Evolutionary conservation across 805 yeast genomes (phyloP), one percentile per base, ranked within the genome.

Genomic region (Pichia rugopelliculosa): DNA sequence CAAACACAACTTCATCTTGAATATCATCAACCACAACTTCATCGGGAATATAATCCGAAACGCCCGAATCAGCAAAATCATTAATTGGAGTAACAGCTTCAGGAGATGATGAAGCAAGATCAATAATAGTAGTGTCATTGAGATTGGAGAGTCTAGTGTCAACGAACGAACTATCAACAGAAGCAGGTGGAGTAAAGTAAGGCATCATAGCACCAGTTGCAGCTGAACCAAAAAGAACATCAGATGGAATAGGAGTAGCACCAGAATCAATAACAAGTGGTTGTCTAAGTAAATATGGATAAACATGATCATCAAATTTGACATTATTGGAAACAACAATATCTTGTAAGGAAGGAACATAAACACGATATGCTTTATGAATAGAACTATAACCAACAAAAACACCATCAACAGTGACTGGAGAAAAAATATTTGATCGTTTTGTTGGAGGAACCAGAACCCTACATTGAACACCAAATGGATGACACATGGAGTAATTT

Each of bases 251-350:
- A 20, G 17, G 12, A 22, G 24, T 15, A 9, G 26, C 22, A 21
- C 25, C 18, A 12, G 25, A 37, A 10, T 10, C 27, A 26, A 13
- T 26, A 3, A 26, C 12, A 3, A 26, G 8, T 26, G 27, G 27
- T 26, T 26, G 40, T 20, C 4, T 37, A 12, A 37, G 11, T 17
- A 37, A 22, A 21, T 22, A 26, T 21, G 24, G 46, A 21, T 38
- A 44, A 15, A 38, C 27, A 10, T 1, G 1, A 26, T 44, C 40
- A 22, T 27, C 20, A 27, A 44, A 44, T 22, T 21, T 44, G 10
- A 44, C 46, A 26, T 44, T 44, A 34, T 44, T 43, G n/a, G 47
- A 39, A 24, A 33, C 18, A 24, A 54, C 33, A 68, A 62, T 27
- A 38, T 36, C 50, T 33, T 18, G 11, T 4, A 46, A 15, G 4